Conservation (phyloP, 2,329 filamentous ascomycete genomes). For the Epichloe brachyelytri region DNA sequence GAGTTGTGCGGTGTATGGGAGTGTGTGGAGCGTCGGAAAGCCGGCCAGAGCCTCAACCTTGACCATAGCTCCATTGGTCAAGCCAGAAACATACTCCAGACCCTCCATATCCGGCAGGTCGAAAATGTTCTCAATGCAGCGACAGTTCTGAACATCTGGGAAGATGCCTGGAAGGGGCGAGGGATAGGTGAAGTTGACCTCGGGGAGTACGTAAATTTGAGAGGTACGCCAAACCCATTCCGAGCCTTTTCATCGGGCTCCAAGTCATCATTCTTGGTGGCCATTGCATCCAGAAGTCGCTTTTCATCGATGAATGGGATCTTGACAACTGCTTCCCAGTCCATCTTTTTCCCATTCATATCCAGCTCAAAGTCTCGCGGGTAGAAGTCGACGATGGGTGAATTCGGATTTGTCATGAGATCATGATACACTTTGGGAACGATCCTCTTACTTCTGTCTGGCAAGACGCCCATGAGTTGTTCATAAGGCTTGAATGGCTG, state of each 20-base stretch:
- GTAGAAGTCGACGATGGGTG: conserved; percentile 96
- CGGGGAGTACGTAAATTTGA: conserved; percentile 85
- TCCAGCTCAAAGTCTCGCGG: conserved; percentile 93
- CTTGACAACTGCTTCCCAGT: conserved; percentile 98
- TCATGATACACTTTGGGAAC: conserved; percentile 79
- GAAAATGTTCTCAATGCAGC: conserved; percentile 90
- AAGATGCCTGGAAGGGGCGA: conserved; percentile 84
- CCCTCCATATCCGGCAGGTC: conserved; percentile 89
- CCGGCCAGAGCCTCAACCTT: conserved; percentile 77
- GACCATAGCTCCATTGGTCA: conserved; percentile 74
- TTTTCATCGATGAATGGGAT: conserved; percentile 97
- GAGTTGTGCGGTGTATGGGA: conserved; percentile 70
- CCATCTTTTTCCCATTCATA: conserved; percentile 99
- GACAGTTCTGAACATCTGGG: conserved; percentile 75
- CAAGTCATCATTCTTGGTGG: conserved; percentile 66
- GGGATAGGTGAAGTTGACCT: conserved; percentile 69
- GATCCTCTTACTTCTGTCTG: conserved; percentile 93
- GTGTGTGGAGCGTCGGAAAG: conserved; percentile 78
- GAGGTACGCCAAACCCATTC: conserved; percentile 80
- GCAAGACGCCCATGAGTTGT: conserved; percentile 95
- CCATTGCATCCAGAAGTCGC: conserved; percentile 75
- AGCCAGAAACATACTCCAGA: conserved; percentile 68
- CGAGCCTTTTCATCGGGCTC: conserved; percentile 64
- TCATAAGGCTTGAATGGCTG: conserved; percentile 93
- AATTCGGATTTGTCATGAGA: conserved; percentile 81